Base-by-base conservation (phyloP, 2,329 filamentous ascomycete genomes). In the Scytalidium sp. region DNA sequence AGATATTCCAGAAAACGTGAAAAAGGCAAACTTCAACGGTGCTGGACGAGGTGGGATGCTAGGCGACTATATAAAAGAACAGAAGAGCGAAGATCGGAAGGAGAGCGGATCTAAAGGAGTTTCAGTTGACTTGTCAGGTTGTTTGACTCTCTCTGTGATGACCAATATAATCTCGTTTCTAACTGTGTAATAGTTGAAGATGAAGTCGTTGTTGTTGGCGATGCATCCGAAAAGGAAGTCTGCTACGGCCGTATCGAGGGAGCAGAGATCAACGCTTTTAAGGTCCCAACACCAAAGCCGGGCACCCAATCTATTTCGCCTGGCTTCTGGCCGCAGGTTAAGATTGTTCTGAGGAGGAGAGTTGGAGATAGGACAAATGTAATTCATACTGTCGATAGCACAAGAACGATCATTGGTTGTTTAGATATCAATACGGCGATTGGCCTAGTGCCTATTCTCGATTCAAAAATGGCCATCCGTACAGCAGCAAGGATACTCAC, bases 231-330 rank as follows among this genome's bases (percentile, higher is more conserved):
- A 19, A 81, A 89, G 62, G 83, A 90, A 61, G 86, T 95, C 3
- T 95, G 90, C 68, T 91, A 88, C 62, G 90, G 90, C 40, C 87
- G 87, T 69, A 69, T 95, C 19, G 84, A 90, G 48, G 79, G 77
- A 17, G 80, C 84, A 2, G 80, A 73, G 47, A 73, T 94, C 40
- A 83, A 85, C 55, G 87, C 85, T 53, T 78, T 82, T 59, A 71
- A 75, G 29, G 81, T 93, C 2, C 90, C 90, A 1, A 80, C 76
- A 2, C 83, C 84, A 0, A 90, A 84, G 59, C 83, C 86, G 1
- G 79, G 79, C 23, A 75, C 78, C 20, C 75, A 81, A 51, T 72
- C 78, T 19, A 72, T 87, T 9, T 72, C 79, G 41, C 69, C 80
- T 47, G 66, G 66, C 41, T 80, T 83, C 56, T 91, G 87, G 80